A percentile compares a stretch with the other conserved stretches of the same genome.
These are phyloP conservation scores for Deakozyma indianensis DNA, from an alignment of 805 yeast species.

Conservation along the genomic window DNA sequence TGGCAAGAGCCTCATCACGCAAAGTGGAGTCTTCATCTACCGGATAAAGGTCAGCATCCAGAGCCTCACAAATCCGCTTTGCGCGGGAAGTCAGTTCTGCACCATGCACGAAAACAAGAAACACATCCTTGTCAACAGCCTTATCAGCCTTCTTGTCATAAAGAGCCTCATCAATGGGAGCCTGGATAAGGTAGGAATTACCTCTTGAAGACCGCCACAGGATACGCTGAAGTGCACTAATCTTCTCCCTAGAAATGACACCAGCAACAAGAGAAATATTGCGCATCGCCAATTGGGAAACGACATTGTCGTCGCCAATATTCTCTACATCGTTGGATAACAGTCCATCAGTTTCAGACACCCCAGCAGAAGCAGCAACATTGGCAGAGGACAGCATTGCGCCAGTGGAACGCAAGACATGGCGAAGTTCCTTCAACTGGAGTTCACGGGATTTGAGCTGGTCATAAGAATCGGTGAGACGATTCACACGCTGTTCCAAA, in stretches of 20 bases:
- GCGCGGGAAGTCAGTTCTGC: conserved; percentile 55
- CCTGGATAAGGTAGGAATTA: conserved; percentile 63
- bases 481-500: conserved; percentile 60
- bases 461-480: conserved; percentile 56
- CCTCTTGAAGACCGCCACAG: conserved; percentile 91
- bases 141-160: conserved; percentile 46
- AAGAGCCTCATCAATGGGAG: conserved; percentile 56
- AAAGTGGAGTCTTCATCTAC: conserved; percentile 35
- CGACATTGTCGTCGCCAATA: conserved; percentile 22
- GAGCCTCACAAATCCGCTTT: conserved; percentile 72
- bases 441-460: conserved; percentile 48
- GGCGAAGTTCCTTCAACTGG: conserved; percentile 57
- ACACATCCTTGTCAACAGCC: conserved; percentile 59
- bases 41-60: conserved; percentile 66
- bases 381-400: conserved; percentile 3
- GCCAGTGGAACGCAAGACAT: conserved; percentile 36
- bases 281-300: conserved; percentile 24
- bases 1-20: conserved; percentile 22
- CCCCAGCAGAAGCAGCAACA: conserved; percentile 6
- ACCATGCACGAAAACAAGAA: conserved; percentile 90
- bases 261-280: conserved; percentile 55
- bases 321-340: conserved; percentile 18
- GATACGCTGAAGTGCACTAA: conserved; percentile 61
- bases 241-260: conserved; percentile 58
- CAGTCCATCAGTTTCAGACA: conserved; percentile 16